Base-by-base conservation (phyloP, 345 rosid species). In the Capsella bursapastoris region DNA sequence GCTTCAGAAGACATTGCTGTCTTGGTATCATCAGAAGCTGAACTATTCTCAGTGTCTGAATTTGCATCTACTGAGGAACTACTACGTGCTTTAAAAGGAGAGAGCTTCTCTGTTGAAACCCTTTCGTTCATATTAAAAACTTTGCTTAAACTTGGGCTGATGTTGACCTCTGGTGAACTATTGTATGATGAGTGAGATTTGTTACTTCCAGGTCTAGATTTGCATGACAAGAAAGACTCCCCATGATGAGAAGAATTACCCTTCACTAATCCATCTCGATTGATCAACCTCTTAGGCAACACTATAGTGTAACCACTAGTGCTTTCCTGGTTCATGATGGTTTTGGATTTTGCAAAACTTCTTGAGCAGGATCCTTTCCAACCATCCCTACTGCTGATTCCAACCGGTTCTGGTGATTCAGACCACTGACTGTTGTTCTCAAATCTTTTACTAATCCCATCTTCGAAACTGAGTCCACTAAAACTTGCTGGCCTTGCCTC, bases 301-400 rank as follows among this genome's bases (percentile, higher is more conserved):
- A 75, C 74, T 82, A 78, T 82, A 50, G 77, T 77, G 72, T 84
- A 87, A 58, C 79, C 73, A 68, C 66, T 22, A 72, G 78, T 55
- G 77, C 75, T 77, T 81, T 86, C 90, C 37, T 66, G 58, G 35
- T 53, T 77, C 58, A 61, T 57, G 73, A 92, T 79, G 69, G 99
- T 89, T 80, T 89, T 84, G 60, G 98, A 83, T 82, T 92, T 86
- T 13, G 90, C 79, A 18, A 83, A 72, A 50, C 64, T 85, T 47
- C 77, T 51, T 14, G 84, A 67, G 34, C 80, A 66, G 10, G 79
- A 82, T 76, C 88, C 92, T 83, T 88, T 92, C 98, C 97, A 90
- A 41, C 98, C 97, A 85, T 92, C 98, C 78, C 86, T 85, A 66
- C 98, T 96, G 85, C 98, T 92, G 68, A 96, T 96, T 61, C 97